Evolutionary conservation across 257 asterid species (phyloP), one percentile per base, ranked within the genome.

Genomic region (Schizonepeta tenuifolia): DNA sequence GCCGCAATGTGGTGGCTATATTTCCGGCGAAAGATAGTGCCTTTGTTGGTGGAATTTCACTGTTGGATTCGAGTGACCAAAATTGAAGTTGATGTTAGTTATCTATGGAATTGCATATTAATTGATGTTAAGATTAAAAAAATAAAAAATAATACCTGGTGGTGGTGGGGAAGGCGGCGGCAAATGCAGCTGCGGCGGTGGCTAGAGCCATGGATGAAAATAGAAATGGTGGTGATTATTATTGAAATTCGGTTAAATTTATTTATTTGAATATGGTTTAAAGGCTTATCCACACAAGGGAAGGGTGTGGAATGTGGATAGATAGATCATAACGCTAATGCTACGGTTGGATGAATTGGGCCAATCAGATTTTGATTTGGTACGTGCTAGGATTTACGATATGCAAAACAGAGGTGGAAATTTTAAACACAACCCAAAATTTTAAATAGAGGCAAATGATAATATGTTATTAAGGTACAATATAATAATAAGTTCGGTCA

Each of bases 151-250:
- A 28, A 28, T 28, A 4, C 87, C 91, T 84, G 82, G 69, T 63
- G 71, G 65, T 35, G 66, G 35, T 28, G 40, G 81, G 84, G 71
- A 44, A 12, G 63, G 22, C 20, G 31, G 80, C 77, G 66, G 94
- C 77, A 64, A 85, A 75, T 10, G 84, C 76, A 50, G 88, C 61
- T 40, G 89, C 83, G 73, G 85, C 80, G 76, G 83, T 67, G 86
- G 93, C 64, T 26, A 83, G 60, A 67, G 92, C 87, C 96, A 90
- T 90, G 78, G 84, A 73, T 63, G 85, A 73, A 55, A 53, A 54
- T 15, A 14, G 70, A 55, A 53, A 54, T 15, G 17, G 53, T 51
- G 20, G 21, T 35, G 41, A 12, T 47, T 1, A 24, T 24, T 55
- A 14, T 49, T 38, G 41, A 7, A 60, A 11, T 3, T 35, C 1